These are phyloP conservation scores for Teratosphaeria epicoccoides DNA, from an alignment of 2,329 filamentous ascomycete species.

Conservation along the genomic window DNA sequence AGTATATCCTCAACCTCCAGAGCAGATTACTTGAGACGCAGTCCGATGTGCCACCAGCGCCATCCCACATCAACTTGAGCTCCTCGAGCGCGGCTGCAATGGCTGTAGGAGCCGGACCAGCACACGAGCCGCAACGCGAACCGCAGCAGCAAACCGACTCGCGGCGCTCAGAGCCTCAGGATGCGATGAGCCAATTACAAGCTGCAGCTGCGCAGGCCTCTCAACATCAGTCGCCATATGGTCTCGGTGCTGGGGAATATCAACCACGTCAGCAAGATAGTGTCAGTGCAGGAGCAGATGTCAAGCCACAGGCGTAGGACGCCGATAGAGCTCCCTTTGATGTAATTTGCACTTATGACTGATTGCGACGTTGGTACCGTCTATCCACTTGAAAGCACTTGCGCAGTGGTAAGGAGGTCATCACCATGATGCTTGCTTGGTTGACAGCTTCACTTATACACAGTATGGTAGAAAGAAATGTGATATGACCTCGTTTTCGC, in stretches of 20 bases:
- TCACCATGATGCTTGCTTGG: neutral
- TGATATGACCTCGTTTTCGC: neutral
- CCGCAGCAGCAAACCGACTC: constrained; percentile 4
- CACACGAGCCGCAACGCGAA: constrained; percentile 6
- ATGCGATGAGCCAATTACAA: constrained; percentile 17
- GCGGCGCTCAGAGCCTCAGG: constrained; percentile 5
- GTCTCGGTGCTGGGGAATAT: constrained; percentile 10
- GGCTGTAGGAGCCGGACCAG: constrained; percentile 6
- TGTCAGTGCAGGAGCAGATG: constrained; percentile 1
- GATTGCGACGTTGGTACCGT: neutral
- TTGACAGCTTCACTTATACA: neutral
- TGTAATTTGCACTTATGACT: too few species aligned
- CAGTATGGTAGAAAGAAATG: neutral
- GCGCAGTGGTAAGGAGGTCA: neutral
- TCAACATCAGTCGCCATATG: constrained; percentile 18
- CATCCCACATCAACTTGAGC: constrained; percentile 65
- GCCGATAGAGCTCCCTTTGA: neutral
- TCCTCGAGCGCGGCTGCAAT: constrained; percentile 1
- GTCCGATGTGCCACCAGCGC: constrained; percentile 74
- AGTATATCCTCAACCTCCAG: constrained; percentile 88
- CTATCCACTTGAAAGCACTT: too few species aligned
- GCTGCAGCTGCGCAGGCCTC: constrained; percentile 16
- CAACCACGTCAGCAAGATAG: constrained; percentile 5
- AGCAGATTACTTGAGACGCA: constrained; percentile 72
- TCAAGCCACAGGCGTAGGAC: constrained; percentile 2